Evolutionary conservation across 2,329 filamentous ascomycete genomes (phyloP).

Genomic region (Cladophialophora immunda): DNA sequence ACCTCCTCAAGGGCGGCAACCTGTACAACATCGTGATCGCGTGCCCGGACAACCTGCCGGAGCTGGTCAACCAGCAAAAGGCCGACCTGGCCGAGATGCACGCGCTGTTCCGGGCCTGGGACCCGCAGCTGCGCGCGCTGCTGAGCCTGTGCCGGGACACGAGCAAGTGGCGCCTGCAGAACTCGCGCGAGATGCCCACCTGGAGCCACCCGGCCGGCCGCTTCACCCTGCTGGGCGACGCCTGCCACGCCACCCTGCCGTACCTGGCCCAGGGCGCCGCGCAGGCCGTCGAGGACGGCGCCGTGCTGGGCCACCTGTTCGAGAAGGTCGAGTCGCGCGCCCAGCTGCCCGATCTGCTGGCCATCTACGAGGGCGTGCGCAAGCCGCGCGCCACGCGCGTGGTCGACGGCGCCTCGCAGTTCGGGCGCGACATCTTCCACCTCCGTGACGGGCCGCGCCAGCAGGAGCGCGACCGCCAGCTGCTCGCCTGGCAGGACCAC

Average conservation of each 20-base stretch:
- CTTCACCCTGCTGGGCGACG: slow-evolving; percentile 52
- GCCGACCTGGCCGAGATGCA: slow-evolving; percentile 45
- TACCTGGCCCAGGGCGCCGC: slow-evolving; percentile 47
- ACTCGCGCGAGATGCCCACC: slow-evolving; percentile 29
- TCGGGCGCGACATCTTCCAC: slow-evolving; percentile 50
- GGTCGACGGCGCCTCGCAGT: slow-evolving; percentile 45
- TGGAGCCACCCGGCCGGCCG: slow-evolving; percentile 33
- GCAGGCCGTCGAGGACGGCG: slow-evolving; percentile 46
- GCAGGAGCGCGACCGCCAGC: slow-evolving; percentile 49
- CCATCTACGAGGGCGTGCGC: slow-evolving; percentile 49
- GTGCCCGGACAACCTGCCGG: slow-evolving; percentile 57
- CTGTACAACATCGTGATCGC: slow-evolving; percentile 59
- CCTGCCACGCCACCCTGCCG: slow-evolving; percentile 57
- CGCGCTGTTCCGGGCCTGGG: slow-evolving; percentile 45
- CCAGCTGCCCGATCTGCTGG: slow-evolving; percentile 48
- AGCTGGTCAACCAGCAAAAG: slow-evolving; percentile 41
- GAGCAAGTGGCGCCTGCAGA: slow-evolving; percentile 39
- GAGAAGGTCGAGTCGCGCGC: slow-evolving; percentile 38
- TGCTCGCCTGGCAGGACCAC: slow-evolving; percentile 18
- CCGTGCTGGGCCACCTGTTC: slow-evolving; percentile 46
- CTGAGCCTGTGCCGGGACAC: slow-evolving; percentile 39
- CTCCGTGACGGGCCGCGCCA: slow-evolving; percentile 52
- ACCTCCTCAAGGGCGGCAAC: slow-evolving; percentile 54
- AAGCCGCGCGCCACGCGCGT: slow-evolving; percentile 52
- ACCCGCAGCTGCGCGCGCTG: slow-evolving; percentile 43